Base-by-base conservation (phyloP, 2,329 filamentous ascomycete genomes). In the Fusarium setosum region DNA sequence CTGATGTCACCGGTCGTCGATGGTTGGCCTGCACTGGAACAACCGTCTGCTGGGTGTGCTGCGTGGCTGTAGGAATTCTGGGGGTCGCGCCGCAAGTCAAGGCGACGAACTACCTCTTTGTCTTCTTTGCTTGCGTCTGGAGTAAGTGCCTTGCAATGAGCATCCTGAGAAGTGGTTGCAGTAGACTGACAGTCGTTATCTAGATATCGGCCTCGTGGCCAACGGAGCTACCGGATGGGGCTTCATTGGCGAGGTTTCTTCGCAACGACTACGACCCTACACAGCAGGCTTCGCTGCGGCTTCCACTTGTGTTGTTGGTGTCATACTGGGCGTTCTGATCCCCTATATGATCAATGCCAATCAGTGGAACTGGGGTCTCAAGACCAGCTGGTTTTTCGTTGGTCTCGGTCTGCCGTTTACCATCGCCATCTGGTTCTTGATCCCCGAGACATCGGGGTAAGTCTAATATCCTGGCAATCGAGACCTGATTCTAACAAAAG, bases 341-440 rank as follows among this genome's bases (percentile, higher is more conserved):
- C 75, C 75, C 0, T 77, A 74, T 50, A 77, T 77, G 72, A 61
- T 77, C 8, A 76, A 77, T 20, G 62, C 59, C 2, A 67, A 73
- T 17, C 62, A 74, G 47, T 75, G 73, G 56, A 69, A 74, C 38
- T 77, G 73, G 74, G 72, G 71, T 0, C 69, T 74, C 31, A 77
- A 76, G 49, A 71, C 75, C 1, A 74, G 72, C 8, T 76, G 73
- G 53, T 71, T 78, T 18, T 77, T 73, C 40, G 73, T 64, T 15
- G 71, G 60, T 20, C 47, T 70, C 17, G 70, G 72, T 12, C 13
- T 65, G 0, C 59, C 69, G 1, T 75, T 72, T 59, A 38, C 70
- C 4, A 32, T 72, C 1, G 71, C 70, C 41, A 70, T 71, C 35
- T 76, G 73, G 59, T 74, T 72, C 21, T 62, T 74, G 3, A 56